Base-by-base conservation (phyloP, 1,284 basidiomycete species). In the Microbotryum violaceum region DNA sequence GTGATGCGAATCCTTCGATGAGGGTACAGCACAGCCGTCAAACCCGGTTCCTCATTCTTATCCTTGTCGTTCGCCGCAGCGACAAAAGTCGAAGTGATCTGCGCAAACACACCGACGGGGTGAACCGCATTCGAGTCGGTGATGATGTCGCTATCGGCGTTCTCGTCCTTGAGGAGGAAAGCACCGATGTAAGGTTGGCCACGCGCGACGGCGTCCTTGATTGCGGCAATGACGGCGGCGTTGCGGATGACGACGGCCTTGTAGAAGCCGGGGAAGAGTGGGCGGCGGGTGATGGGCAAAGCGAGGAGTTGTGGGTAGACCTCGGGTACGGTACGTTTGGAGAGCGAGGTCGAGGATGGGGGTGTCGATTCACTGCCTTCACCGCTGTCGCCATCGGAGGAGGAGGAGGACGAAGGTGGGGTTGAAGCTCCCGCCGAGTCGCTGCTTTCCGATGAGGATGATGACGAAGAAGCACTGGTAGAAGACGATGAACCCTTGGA, bases 181-280 rank as follows among this genome's bases (percentile, higher is more conserved):
- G 94, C 96, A 62, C 96, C 94, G 64, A 99, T 84, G 77, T 98
- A 98, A 0, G 93, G 93, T 76, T 97, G 94, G 3, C 94, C 93
- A 56, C 91, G 89, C 72, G 88, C 86, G 83, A 97, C 89, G 81
- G 94, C 89, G 73, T 97, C 92, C 77, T 93, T 90, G 74, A 98
- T 91, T 6, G 92, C 92, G 21, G 88, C 85, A 63, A 97, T 93
- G 45, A 98, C 94, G 0, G 85, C 81, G 1, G 91, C 90, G 69
- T 96, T 88, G 37, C 87, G 84, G 62, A 97, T 82, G 62, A 94
- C 91, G 58, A 97, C 92, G 16, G 91, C 91, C 75, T 96, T 97
- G 83, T 98, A 97, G 76, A 97, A 97, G 52, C 92, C 93, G 14
- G 94, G 94, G 78, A 97, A 97, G 55, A 97, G 85, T 0, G 94